A percentile compares a stretch with the other conserved stretches of the same genome.
Conservation (phyloP, 208 protist genomes). For the Herpetomonas tarakana region DNA sequence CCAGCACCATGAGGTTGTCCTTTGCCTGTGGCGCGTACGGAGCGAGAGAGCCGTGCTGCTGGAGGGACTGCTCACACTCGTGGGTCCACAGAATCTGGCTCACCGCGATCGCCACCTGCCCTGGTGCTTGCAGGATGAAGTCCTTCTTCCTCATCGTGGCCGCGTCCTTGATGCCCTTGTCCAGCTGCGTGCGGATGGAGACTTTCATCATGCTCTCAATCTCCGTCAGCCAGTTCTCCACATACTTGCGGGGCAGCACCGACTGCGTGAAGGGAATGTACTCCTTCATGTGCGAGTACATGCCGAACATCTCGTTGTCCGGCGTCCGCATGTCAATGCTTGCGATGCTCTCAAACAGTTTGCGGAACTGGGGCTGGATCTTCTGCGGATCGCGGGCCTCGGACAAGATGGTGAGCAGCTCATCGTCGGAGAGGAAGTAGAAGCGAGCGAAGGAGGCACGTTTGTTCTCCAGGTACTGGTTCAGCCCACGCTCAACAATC, state of each 20-base stretch:
- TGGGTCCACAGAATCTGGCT: conserved; percentile 95
- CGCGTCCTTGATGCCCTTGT: conserved; percentile 80
- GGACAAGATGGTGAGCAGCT: conserved; percentile 93
- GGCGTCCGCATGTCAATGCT: conserved; percentile 87
- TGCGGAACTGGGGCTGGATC: conserved; percentile 96
- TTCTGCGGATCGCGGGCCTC: conserved; percentile 94
- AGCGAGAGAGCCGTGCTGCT: conserved; percentile 76
- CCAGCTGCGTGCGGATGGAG: conserved; percentile 87
- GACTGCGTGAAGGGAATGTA: conserved; percentile 91
- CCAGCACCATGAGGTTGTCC: conserved; percentile 86
- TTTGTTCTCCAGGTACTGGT: conserved; percentile 97
- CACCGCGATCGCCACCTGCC: conserved; percentile 92
- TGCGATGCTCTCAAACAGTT: conserved; percentile 96
- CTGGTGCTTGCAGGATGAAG: conserved; percentile 81
- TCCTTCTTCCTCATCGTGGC: conserved; percentile 60
- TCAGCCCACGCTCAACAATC: conserved; percentile 94
- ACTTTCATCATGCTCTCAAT: conserved; percentile 95
- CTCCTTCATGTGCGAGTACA: conserved; percentile 96
- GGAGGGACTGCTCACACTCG: conserved; percentile 83
- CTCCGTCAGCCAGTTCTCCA: conserved; percentile 97
- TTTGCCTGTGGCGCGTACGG: conserved; percentile 83
- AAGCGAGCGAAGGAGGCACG: conserved; percentile 92
- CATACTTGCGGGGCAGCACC: conserved; percentile 93
- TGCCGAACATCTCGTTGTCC: conserved; percentile 93
- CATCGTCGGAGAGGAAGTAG: conserved; percentile 93